Conservation (phyloP, 1,284 basidiomycete species). For the Rhizoctonia solani region DNA sequence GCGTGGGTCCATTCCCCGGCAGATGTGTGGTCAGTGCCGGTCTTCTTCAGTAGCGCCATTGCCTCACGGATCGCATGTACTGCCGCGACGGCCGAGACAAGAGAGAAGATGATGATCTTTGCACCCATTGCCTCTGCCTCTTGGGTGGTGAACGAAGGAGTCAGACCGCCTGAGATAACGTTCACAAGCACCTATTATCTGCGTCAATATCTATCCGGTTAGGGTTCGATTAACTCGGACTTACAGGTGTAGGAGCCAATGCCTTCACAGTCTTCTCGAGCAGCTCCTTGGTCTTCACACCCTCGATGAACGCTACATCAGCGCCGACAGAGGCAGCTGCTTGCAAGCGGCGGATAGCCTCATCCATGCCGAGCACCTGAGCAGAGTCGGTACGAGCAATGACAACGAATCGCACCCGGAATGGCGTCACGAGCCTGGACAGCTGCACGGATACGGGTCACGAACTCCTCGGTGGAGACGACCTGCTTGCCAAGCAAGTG, state of each 20-base stretch:
- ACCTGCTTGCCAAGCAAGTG: conserved; percentile 81
- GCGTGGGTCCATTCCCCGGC: conserved; percentile 77
- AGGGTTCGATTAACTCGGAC: conserved; percentile 34
- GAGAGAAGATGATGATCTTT: conserved; percentile 74
- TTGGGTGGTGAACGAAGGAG: conserved; percentile 68
- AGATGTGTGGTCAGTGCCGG: conserved; percentile 70
- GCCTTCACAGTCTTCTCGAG: conserved; percentile 65
- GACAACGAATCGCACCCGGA: conserved; percentile 73
- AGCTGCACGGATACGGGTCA: conserved; percentile 78
- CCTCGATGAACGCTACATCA: conserved; percentile 84
- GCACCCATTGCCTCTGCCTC: conserved; percentile 71
- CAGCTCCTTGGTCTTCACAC: conserved; percentile 69
- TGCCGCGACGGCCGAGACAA: conserved; percentile 71
- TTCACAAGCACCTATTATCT: conserved; percentile 71
- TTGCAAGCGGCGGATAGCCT: conserved; percentile 68
- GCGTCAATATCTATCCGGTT: conserved; percentile 7
- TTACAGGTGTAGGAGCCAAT: conserved; percentile 68
- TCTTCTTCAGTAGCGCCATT: no score
- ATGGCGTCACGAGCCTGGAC: conserved; percentile 70
- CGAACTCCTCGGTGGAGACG: conserved; percentile 72
- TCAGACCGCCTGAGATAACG: conserved; percentile 75
- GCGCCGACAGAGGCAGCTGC: conserved; percentile 75
- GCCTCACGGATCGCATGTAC: conserved; percentile 71
- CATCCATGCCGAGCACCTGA: conserved; percentile 79
- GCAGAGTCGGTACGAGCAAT: conserved; percentile 84